phyloP scores from a whole-genome alignment of 805 yeast genomes.

The Yamadazyma nakazawae region DNA sequence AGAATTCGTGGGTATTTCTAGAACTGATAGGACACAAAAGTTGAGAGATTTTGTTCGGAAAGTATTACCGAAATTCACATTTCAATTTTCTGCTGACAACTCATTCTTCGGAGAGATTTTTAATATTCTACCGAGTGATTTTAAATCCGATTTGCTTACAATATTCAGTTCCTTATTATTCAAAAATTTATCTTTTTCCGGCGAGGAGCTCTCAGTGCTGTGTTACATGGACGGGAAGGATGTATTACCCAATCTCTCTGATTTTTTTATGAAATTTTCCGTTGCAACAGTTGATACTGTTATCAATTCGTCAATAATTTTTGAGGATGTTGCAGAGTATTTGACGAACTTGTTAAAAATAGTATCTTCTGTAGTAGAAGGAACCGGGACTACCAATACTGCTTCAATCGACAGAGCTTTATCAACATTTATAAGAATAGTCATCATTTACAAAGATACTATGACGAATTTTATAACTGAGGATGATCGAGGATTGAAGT shows the following conservation, averaged over 20 bases:
- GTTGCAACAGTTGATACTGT: conserved; percentile 26
- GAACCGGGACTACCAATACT: not conserved
- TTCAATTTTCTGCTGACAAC: conserved; percentile 26
- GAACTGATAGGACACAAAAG: conserved; percentile 10
- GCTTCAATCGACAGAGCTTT: conserved; percentile 24
- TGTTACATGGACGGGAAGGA: conserved; percentile 14
- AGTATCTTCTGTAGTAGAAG: not conserved
- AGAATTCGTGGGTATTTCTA: conserved; percentile 12
- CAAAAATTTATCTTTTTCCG: not conserved
- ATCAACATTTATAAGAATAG: conserved; percentile 49
- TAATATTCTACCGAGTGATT: conserved; percentile 28
- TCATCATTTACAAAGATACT: conserved; percentile 55
- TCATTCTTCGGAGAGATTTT: conserved; percentile 42
- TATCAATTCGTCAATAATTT: conserved; percentile 19
- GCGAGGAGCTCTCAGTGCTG: conserved; percentile 2
- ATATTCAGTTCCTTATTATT: conserved; percentile 29
- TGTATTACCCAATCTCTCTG: conserved; percentile 38
- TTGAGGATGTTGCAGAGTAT: conserved; percentile 21
- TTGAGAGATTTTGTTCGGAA: conserved; percentile 14
- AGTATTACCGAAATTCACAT: conserved; percentile 20
- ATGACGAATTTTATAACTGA: conserved; percentile 44
- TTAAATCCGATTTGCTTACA: conserved; percentile 23
- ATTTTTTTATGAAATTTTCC: conserved; percentile 47
- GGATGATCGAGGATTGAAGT: conserved; percentile 40
- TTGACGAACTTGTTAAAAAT: conserved; percentile 20